A percentile compares a stretch with the other conserved stretches of the same genome.
Conservation (phyloP, 2,329 filamentous ascomycete species). For the Chaetomium olivaceum region DNA sequence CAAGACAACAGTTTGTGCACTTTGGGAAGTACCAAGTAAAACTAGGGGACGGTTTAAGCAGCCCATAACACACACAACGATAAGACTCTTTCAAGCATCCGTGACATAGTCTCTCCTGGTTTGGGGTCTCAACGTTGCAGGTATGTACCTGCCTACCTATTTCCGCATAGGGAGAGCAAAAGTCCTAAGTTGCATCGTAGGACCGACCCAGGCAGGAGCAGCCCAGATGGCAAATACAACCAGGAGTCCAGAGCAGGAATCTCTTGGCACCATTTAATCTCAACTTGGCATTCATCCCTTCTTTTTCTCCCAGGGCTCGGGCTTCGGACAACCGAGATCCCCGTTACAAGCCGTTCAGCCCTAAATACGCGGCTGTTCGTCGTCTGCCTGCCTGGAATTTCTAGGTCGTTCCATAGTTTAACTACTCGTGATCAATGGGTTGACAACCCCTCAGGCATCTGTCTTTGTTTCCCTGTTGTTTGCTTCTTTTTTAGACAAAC, state of each 20-base stretch:
- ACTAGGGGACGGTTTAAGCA: not conserved
- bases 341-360: not conserved
- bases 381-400: not conserved
- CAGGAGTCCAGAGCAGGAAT: not conserved
- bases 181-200: not conserved
- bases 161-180: not conserved
- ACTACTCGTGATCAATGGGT: not conserved
- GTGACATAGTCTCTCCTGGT: not conserved
- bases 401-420: too few relatives aligned
- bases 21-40: not conserved
- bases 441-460: not conserved
- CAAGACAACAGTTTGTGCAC: not conserved
- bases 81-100: not conserved
- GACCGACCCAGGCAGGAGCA: not conserved
- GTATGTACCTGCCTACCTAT: too few relatives aligned
- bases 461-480: not conserved
- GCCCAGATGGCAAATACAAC: not conserved
- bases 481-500: not conserved
- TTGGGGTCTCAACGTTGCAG: too few relatives aligned
- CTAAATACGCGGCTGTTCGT: not conserved
- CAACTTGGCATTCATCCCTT: not conserved
- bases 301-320: not conserved
- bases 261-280: not conserved
- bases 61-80: not conserved
- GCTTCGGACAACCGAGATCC: slow-evolving; percentile 5